Evolutionary conservation across 768 basidiomycete species (phyloP).

Genomic region (Pleurotus tuoliensis): DNA sequence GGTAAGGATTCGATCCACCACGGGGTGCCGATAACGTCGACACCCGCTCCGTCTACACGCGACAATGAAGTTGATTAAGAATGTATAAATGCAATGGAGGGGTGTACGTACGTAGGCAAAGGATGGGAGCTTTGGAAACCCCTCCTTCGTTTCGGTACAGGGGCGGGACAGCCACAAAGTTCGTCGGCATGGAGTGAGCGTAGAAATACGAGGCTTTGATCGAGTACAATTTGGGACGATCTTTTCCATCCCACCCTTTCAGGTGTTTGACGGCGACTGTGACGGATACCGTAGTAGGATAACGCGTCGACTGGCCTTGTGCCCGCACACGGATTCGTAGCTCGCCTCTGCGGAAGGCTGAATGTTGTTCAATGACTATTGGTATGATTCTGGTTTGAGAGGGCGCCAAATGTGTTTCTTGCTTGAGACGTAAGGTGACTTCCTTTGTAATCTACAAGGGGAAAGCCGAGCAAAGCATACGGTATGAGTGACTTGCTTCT

Average conservation of each 20-base stretch:
- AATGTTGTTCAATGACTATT: conserved; percentile 39
- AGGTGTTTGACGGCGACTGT: conserved; percentile 44
- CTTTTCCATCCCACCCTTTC: conserved; percentile 31
- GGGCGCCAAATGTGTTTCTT: conserved; percentile 44
- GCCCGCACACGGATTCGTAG: conserved; percentile 36
- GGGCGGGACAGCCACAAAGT: conserved; percentile 60
- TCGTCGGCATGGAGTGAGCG: conserved; percentile 47
- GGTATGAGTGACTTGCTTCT: no score
- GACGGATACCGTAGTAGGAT: conserved; percentile 24
- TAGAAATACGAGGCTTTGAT: conserved; percentile 61
- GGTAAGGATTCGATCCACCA: conserved; percentile 68
- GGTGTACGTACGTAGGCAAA: conserved; percentile 57
- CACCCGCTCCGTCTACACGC: conserved; percentile 78
- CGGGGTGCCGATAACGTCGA: conserved; percentile 50
- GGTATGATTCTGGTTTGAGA: conserved; percentile 63
- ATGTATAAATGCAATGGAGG: background rate
- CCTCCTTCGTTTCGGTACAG: conserved; percentile 21
- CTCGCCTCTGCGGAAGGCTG: conserved; percentile 26
- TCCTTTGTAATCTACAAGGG: conserved; percentile 15
- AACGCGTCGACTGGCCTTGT: conserved; percentile 26
- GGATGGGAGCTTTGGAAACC: conserved; percentile 41
- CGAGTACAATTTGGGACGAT: conserved; percentile 21
- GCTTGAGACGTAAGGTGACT: conserved; percentile 24
- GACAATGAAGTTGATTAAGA: background rate
- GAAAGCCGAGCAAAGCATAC: background rate